Evolutionary conservation across 2,329 filamentous ascomycete species (phyloP).

Genomic region (Fusarium guadeloupense): DNA sequence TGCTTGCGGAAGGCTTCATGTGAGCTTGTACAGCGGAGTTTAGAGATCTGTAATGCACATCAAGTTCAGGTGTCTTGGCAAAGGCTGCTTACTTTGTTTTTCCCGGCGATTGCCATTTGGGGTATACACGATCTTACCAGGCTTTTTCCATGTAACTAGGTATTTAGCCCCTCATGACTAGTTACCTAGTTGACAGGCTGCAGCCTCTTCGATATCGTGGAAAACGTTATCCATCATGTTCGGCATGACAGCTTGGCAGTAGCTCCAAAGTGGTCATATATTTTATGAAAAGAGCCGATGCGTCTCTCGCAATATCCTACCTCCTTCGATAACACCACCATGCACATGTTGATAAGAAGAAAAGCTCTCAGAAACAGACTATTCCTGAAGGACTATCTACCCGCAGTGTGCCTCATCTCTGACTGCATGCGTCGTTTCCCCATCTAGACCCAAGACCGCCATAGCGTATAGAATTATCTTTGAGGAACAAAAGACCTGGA

Average conservation of each 20-base stretch:
- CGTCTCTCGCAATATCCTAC: too few species aligned
- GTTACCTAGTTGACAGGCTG: background rate
- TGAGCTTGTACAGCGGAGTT: constrained; percentile 4
- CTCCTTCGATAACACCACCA: constrained; percentile 17
- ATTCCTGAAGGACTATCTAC: constrained; percentile 12
- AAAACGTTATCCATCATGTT: background rate
- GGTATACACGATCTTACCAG: constrained; percentile 16
- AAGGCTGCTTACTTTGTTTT: constrained; percentile 10
- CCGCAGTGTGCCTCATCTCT: constrained; percentile 35
- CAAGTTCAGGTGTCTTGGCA: constrained; percentile 3
- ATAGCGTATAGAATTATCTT: background rate
- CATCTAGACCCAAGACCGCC: constrained; percentile 2
- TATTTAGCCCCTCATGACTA: background rate
- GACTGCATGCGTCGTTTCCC: constrained; percentile 25
- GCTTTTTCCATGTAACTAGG: background rate
- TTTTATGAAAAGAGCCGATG: constrained; percentile 1
- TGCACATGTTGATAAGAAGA: background rate
- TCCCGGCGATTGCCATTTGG: constrained; percentile 24
- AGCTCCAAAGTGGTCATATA: constrained; percentile 20
- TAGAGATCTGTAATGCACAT: constrained; percentile 7
- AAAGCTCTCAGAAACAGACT: background rate
- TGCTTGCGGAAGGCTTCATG: background rate
- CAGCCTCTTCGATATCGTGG: background rate
- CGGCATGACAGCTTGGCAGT: background rate
- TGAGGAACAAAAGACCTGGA: background rate